Evolutionary conservation across 75 land plant genomes (phyloP).

Genomic region (Pinus taeda): DNA sequence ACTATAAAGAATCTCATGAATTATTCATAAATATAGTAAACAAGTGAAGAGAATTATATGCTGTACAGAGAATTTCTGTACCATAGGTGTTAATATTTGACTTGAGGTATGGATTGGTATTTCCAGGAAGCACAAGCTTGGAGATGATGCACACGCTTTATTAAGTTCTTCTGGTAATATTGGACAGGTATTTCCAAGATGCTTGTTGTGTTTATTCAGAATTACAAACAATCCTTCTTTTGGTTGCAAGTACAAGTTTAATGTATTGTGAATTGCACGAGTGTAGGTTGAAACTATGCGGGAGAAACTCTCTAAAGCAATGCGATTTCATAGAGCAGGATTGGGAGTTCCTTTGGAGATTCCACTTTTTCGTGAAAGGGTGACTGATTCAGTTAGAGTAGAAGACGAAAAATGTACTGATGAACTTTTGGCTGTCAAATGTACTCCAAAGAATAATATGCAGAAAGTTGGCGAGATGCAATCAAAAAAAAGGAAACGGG

Average conservation of each 20-base stretch:
- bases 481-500: slow-evolving; percentile 8
- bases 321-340: slow-evolving; percentile 67
- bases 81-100: not conserved
- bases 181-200: too few species aligned
- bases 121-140: slow-evolving; percentile 65
- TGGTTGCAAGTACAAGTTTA: not conserved
- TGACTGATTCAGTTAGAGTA: not conserved
- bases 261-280: not conserved
- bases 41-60: not conserved
- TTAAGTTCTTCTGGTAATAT: slow-evolving; percentile 44
- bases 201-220: too few species aligned
- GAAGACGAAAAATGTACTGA: not conserved
- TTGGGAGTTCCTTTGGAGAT: slow-evolving; percentile 50
- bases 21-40: not conserved
- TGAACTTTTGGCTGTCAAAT: not conserved
- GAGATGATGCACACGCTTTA: slow-evolving; percentile 47
- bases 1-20: not conserved
- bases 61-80: not conserved
- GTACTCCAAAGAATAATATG: not conserved
- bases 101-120: slow-evolving; percentile 7
- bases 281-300: slow-evolving; percentile 31
- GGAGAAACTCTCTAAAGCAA: slow-evolving; percentile 64
- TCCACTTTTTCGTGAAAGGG: slow-evolving; percentile 33
- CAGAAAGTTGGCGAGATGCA: not conserved
- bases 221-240: not conserved